Percentiles rank a stretch among this genome's conserved stretches.
These are phyloP conservation scores for Salix dunnii DNA, from an alignment of 345 rosid genomes.

Conservation along the genomic window DNA sequence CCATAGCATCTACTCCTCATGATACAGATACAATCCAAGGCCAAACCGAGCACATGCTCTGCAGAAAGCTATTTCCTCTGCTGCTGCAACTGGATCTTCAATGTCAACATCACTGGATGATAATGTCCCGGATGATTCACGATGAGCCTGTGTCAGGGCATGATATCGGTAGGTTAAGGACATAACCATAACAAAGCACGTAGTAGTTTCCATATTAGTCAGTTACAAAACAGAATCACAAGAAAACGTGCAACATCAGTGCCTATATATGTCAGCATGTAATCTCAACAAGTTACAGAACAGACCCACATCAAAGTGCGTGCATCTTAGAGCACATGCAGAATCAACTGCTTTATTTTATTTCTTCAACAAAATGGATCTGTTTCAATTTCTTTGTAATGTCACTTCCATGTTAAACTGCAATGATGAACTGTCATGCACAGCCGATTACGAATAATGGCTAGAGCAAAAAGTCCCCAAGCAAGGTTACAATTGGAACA, in stretches of 20 bases:
- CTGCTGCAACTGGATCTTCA: slow-evolving; percentile 76
- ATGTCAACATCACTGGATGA: slow-evolving; percentile 36
- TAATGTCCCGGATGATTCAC: slow-evolving; percentile 86
- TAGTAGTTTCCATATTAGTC: neutral
- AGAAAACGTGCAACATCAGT: no score
- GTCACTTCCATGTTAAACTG: neutral
- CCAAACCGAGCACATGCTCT: slow-evolving; percentile 95
- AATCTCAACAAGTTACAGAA: neutral
- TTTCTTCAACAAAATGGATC: neutral
- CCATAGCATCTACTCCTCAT: slow-evolving; percentile 49
- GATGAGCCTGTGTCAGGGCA: slow-evolving; percentile 61
- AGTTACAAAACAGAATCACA: neutral
- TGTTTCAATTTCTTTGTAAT: neutral
- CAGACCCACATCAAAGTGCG: neutral
- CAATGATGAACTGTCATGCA: neutral
- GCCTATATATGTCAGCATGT: neutral
- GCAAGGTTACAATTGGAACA: no score
- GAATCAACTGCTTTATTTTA: neutral
- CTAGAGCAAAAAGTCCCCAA: neutral
- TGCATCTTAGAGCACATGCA: neutral
- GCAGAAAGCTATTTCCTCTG: slow-evolving; percentile 96
- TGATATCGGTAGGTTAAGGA: neutral
- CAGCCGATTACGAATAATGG: neutral
- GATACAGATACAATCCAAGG: slow-evolving; percentile 86
- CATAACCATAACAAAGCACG: neutral